Percentiles rank a stretch among this genome's conserved stretches.
These are phyloP conservation scores for Zanthoxylum bungeanum DNA, from an alignment of 345 rosid species.

Conservation along the genomic window DNA sequence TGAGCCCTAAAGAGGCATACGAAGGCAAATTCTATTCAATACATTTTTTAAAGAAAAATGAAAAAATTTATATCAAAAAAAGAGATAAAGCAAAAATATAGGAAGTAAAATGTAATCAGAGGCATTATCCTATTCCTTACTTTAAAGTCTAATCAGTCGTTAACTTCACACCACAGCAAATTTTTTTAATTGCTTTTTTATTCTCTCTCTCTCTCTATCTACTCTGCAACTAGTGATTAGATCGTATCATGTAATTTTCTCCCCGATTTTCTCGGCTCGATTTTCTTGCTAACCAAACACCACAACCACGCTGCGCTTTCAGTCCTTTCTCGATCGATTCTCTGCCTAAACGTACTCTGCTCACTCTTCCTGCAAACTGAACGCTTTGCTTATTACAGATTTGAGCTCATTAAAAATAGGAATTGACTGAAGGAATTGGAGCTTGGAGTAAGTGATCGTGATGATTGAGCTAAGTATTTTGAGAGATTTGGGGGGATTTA, in stretches of 20 bases:
- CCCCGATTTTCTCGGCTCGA: conserved; percentile 26
- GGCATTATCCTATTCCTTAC: neutral
- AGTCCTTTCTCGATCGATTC: neutral
- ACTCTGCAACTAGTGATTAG: conserved; percentile 34
- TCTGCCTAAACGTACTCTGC: neutral
- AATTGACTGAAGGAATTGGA: too few species aligned
- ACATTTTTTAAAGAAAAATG: too few species aligned
- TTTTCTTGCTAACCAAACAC: conserved; percentile 25
- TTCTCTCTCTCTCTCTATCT: conserved; percentile 24
- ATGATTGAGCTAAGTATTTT: conserved; percentile 17
- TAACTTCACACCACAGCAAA: too few species aligned
- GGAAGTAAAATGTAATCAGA: neutral
- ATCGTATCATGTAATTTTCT: conserved; percentile 24
- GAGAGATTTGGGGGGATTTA: conserved; percentile 10
- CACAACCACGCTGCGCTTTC: neutral
- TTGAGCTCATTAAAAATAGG: too few species aligned
- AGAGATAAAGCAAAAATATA: too few species aligned
- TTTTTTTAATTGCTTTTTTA: neutral
- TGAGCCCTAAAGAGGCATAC: too few species aligned
- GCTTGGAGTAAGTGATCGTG: conserved; percentile 19
- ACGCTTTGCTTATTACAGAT: neutral
- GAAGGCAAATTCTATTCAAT: too few species aligned
- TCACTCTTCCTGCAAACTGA: neutral
- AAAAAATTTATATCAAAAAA: too few species aligned
- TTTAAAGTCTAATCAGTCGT: neutral